Evolutionary conservation across 75 land plant species (phyloP).

Genomic region (Picea sitchensis): DNA sequence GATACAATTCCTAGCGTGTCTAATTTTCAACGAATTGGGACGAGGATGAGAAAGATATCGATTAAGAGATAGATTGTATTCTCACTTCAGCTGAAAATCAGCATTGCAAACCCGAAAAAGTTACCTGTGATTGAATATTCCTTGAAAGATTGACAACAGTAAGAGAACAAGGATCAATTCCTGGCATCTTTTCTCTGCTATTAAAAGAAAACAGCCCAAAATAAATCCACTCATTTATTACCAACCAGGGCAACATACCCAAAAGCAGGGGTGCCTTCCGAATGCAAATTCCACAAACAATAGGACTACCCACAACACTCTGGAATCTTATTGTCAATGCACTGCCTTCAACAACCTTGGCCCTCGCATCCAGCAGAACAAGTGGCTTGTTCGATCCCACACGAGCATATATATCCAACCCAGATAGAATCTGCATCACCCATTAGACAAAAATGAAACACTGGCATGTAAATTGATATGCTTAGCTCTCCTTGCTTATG

Average conservation of each 20-base stretch:
- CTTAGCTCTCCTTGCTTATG: too few relatives aligned
- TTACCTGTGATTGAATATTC: background rate
- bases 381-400: slow-evolving; percentile 91
- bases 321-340: slow-evolving; percentile 43
- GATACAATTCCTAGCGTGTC: too few relatives aligned
- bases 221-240: background rate
- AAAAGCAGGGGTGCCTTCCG: slow-evolving; percentile 31
- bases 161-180: background rate
- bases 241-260: slow-evolving; percentile 31
- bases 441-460: slow-evolving; percentile 4
- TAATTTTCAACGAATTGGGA: too few relatives aligned
- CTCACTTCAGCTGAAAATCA: too few relatives aligned
- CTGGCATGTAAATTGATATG: too few relatives aligned
- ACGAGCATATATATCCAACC: slow-evolving; percentile 71
- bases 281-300: slow-evolving; percentile 72
- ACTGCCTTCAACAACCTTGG: slow-evolving; percentile 30
- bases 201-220: too few relatives aligned
- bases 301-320: slow-evolving; percentile 68
- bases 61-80: background rate
- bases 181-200: too few relatives aligned
- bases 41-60: background rate
- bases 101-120: too few relatives aligned
- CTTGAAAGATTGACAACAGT: background rate
- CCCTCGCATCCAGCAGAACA: slow-evolving; percentile 50
- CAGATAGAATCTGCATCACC: slow-evolving; percentile 60